Conservation (phyloP, 306 rosid species). For the Benincasa hispida region DNA sequence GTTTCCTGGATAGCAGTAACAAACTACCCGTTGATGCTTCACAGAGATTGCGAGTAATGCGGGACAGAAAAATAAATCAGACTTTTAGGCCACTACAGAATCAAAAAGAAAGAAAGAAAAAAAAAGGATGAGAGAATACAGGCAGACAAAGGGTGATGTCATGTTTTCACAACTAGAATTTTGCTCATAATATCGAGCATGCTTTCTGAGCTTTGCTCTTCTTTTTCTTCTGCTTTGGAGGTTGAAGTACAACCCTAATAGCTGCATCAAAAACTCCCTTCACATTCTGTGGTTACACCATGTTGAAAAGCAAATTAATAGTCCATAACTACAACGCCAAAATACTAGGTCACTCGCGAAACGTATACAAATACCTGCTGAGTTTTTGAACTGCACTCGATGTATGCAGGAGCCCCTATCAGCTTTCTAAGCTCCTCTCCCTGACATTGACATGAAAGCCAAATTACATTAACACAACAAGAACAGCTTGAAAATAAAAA, state of each 20-base stretch:
- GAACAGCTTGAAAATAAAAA: not conserved
- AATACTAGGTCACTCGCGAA: not conserved
- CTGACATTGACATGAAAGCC: slow-evolving; percentile 16
- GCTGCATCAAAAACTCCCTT: slow-evolving; percentile 92
- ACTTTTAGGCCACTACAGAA: slow-evolving; percentile 51
- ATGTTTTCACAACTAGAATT: slow-evolving; percentile 28
- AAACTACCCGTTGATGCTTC: slow-evolving; percentile 47
- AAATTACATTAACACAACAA: not conserved
- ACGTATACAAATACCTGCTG: slow-evolving; percentile 44
- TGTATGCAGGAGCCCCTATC: slow-evolving; percentile 83
- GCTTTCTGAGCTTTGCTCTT: slow-evolving; percentile 84
- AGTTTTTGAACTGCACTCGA: slow-evolving; percentile 95
- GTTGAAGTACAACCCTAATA: slow-evolving; percentile 98
- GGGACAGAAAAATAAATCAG: slow-evolving; percentile 30
- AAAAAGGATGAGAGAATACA: slow-evolving; percentile 26
- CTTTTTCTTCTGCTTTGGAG: slow-evolving; percentile 97
- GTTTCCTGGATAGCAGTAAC: slow-evolving; percentile 32
- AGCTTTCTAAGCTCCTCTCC: slow-evolving; percentile 97
- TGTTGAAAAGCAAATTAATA: slow-evolving; percentile 3
- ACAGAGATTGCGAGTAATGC: slow-evolving; percentile 43
- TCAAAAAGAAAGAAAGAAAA: slow-evolving; percentile 15
- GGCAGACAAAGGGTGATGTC: slow-evolving; percentile 27
- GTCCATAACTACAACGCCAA: not conserved
- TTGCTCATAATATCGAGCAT: slow-evolving; percentile 90
- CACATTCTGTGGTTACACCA: slow-evolving; percentile 53